Evolutionary conservation across 176 grass and related monocot genomes (phyloP), one percentile per base, ranked within the genome.

Genomic region (Dendrocalamus sinicus): DNA sequence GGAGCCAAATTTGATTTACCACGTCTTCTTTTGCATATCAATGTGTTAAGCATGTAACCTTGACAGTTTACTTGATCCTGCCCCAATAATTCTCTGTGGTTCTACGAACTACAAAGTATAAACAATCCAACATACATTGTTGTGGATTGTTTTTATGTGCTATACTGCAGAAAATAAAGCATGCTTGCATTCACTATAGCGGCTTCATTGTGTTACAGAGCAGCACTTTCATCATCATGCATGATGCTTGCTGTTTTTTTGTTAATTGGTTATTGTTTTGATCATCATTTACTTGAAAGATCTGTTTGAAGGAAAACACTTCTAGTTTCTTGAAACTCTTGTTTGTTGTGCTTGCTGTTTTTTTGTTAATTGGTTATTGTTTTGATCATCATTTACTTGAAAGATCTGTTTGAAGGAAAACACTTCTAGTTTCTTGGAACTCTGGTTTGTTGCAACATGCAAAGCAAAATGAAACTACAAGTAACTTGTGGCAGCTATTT

Each of bases 171-270:
- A 73, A 51, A 73, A 59, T 28, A 71, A 84, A 75, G 44, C 12
- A 37, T 64, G 9, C 6, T 89, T 65, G 53, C 44, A 77, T 90
- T 81, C 20, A 15, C 53, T 76, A 32, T 28, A 54, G 70, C 6
- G 17, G 46, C 44, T 44, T 70, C 74, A 69, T 76, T 79, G 37
- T 79, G 62, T 85, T 85, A 47, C 51, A 52, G 14, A 79, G 12
- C 44, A 77, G 53, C 55, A n/a, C 19, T 52, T 69, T 15, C 62
- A 62, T 68, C 4, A 32, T 73, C 44, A 32, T 43, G n/a, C 37
- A 64, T 77, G 82, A 84, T 84, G 46, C 58, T 66, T 23, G 43
- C 14, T 80, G 12, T 86, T 47, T 86, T 53, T 75, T 76, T 74
- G 44, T 76, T 55, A 86, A 71, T 30, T 65, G 46, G 37, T 65